Conservation (phyloP, 1,284 basidiomycete species). For the Blastosporella zonata region DNA sequence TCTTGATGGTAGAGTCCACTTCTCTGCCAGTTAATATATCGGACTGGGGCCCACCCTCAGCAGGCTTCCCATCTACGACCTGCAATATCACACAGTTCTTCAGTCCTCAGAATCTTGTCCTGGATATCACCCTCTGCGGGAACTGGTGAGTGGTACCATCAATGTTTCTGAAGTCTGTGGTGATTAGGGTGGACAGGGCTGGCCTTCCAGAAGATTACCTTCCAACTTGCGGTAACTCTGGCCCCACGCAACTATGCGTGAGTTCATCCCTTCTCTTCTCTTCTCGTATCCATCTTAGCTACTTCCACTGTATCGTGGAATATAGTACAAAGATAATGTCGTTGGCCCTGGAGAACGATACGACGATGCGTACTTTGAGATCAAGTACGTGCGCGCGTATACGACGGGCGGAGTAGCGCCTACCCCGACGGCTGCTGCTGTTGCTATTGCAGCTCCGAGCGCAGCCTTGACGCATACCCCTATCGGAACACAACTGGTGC, state of each 20-base stretch:
- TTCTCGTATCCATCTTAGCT: not conserved
- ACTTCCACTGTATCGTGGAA: not conserved
- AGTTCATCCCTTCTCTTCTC: conserved; percentile 8
- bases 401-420: conserved; percentile 28
- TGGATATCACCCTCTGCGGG: conserved; percentile 45
- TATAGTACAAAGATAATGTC: conserved; percentile 39
- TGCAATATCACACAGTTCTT: conserved; percentile 53
- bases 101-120: conserved; percentile 46
- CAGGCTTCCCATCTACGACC: conserved; percentile 46
- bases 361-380: conserved; percentile 31
- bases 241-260: conserved; percentile 30
- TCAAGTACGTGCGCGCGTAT: conserved; percentile 28
- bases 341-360: conserved; percentile 35
- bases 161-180: not conserved
- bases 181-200: conserved; percentile 22
- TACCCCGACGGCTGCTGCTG: conserved; percentile 22
- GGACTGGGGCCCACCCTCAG: conserved; percentile 58
- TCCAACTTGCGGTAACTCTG: conserved; percentile 22
- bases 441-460: conserved; percentile 5
- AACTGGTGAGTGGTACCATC: conserved; percentile 32
- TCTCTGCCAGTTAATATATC: conserved; percentile 46
- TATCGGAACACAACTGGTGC: conserved; percentile 16
- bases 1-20: conserved; percentile 28
- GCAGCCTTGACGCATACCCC: conserved; percentile 2
- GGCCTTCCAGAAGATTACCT: conserved; percentile 26